A percentile compares a stretch with the other conserved stretches of the same genome.
Evolutionary conservation across 2,329 filamentous ascomycete genomes (phyloP).

Genomic region (Calonectria hongkongensis): DNA sequence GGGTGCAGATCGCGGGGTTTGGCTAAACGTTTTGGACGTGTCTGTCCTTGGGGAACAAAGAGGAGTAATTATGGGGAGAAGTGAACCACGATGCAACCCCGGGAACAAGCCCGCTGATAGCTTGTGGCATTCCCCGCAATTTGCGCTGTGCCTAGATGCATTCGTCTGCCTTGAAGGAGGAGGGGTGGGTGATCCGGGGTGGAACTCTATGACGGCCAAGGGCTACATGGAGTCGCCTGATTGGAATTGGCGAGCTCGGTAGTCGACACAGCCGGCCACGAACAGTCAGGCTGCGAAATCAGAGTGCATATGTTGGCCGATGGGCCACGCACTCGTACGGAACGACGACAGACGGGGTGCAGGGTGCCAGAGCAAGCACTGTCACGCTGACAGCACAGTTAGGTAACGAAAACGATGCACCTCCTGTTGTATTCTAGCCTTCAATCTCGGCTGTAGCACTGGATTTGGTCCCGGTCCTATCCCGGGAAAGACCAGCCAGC

Average conservation of each 20-base stretch:
- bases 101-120: constrained; percentile 1
- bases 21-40: background rate
- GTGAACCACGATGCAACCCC: background rate
- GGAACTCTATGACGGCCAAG: constrained; percentile 9
- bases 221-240: background rate
- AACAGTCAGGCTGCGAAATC: constrained; percentile 12
- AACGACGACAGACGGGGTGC: background rate
- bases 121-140: constrained; percentile 23
- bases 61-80: constrained; percentile 4
- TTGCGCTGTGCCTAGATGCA: constrained; percentile 14
- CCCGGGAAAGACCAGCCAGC: constrained; percentile 1
- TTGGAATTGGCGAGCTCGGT: constrained; percentile 3
- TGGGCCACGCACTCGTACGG: constrained; percentile 7
- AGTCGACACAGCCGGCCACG: background rate
- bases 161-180: constrained; percentile 10
- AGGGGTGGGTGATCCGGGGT: background rate
- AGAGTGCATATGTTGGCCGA: constrained; percentile 4
- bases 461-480: constrained; percentile 6
- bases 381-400: constrained; percentile 23
- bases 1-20: constrained; percentile 11
- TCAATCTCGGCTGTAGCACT: constrained; percentile 31
- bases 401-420: constrained; percentile 23
- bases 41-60: constrained; percentile 1
- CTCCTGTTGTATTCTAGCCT: background rate
- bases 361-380: background rate